These are phyloP conservation scores for Chaetothyriales sp. DNA, from an alignment of 2,329 filamentous ascomycete genomes.

Conservation along the genomic window DNA sequence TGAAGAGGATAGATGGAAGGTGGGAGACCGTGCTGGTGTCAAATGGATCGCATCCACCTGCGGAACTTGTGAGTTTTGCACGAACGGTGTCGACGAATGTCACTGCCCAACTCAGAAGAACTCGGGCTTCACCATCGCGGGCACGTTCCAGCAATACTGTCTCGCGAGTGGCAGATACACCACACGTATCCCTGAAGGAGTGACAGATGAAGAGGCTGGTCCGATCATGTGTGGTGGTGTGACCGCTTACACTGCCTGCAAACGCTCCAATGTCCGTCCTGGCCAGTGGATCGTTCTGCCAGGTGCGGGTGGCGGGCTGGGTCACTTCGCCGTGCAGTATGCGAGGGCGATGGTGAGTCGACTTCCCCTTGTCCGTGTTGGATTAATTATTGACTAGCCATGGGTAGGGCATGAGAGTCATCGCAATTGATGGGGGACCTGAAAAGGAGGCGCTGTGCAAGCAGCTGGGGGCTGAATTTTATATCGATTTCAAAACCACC, in stretches of 20 bases:
- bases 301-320: conserved; percentile 22
- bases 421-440: conserved; percentile 27
- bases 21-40: conserved; percentile 77
- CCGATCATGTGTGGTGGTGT: conserved; percentile 29
- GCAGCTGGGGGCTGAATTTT: conserved; percentile 26
- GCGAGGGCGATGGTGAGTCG: conserved; percentile 20
- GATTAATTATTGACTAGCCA: background rate
- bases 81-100: conserved; percentile 23
- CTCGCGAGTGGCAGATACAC: conserved; percentile 25
- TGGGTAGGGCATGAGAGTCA: conserved; percentile 24
- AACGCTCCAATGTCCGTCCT: conserved; percentile 26
- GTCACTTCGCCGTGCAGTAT: conserved; percentile 24
- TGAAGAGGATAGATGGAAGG: conserved; percentile 60
- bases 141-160: conserved; percentile 27
- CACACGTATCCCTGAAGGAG: conserved; percentile 25
- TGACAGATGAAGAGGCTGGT: conserved; percentile 26
- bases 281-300: conserved; percentile 21
- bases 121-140: conserved; percentile 25
- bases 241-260: conserved; percentile 26
- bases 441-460: conserved; percentile 26
- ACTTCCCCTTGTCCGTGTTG: background rate
- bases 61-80: conserved; percentile 69
- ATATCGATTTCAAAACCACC: conserved; percentile 25
- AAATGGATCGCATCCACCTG: conserved; percentile 88
- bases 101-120: conserved; percentile 26